Percentiles rank a stretch among this genome's conserved stretches.
phyloP scores from a whole-genome alignment of 345 rosid genomes.

The Cardiospermum halicacabum region DNA sequence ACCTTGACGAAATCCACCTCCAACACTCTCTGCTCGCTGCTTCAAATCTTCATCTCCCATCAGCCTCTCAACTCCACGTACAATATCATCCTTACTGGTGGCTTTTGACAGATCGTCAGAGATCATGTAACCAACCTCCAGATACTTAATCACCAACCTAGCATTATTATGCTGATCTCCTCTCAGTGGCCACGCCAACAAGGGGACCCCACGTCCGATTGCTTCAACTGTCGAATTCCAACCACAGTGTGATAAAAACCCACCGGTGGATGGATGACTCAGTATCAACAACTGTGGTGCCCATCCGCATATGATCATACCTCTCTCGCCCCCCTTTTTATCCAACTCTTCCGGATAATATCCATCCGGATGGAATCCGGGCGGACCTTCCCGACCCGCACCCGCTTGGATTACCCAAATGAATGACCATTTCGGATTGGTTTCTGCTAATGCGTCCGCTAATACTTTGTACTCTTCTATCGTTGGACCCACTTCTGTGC shows the following conservation, averaged over 20 bases:
- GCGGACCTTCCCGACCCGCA: slow-evolving; percentile 9
- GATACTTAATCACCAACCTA: slow-evolving; percentile 26
- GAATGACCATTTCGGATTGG: slow-evolving; percentile 21
- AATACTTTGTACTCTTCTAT: slow-evolving; percentile 26
- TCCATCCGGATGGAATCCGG: slow-evolving; percentile 11
- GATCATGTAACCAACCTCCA: slow-evolving; percentile 18
- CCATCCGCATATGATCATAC: slow-evolving; percentile 37
- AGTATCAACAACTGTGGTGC: slow-evolving; percentile 39
- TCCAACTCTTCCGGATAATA: slow-evolving; percentile 22
- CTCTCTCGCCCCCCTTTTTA: slow-evolving; percentile 22
- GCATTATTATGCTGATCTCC: slow-evolving; percentile 36
- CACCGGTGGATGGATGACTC: slow-evolving; percentile 37
- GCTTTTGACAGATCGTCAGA: slow-evolving; percentile 17
- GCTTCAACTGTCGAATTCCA: slow-evolving; percentile 44
- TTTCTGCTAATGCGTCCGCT: slow-evolving; percentile 22
- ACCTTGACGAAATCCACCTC: slow-evolving; percentile 18
- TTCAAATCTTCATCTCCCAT: slow-evolving; percentile 34
- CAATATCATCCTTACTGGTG: slow-evolving; percentile 19
- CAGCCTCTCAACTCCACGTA: slow-evolving; percentile 30
- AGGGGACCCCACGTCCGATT: slow-evolving; percentile 27
- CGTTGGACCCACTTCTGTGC: slow-evolving; percentile 33
- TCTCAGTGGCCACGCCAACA: slow-evolving; percentile 34
- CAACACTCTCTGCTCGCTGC: slow-evolving; percentile 13
- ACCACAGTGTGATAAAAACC: slow-evolving; percentile 41
- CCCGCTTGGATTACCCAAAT: slow-evolving; percentile 29